phyloP scores from a whole-genome alignment of 306 rosid genomes.

The Comarum palustre region DNA sequence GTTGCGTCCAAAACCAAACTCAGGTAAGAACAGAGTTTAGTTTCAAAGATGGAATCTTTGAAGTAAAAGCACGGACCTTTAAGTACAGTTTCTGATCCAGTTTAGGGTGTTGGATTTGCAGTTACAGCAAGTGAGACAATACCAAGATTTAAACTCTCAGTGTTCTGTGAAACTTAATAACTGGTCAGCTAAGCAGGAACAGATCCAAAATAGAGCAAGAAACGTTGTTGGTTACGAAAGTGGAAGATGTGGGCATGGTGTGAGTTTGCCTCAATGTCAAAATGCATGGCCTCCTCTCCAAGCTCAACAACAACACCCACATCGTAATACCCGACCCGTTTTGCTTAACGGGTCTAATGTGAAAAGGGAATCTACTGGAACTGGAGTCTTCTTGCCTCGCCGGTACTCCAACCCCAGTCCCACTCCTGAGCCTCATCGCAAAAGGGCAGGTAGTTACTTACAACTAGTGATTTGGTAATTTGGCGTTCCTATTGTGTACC shows the following conservation, averaged over 20 bases:
- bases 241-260: conserved; percentile 30
- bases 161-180: conserved; percentile 31
- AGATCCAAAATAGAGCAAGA: conserved; percentile 39
- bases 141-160: conserved; percentile 35
- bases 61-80: background rate
- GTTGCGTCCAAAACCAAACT: conserved; percentile 14
- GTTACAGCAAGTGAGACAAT: conserved; percentile 34
- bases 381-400: conserved; percentile 91
- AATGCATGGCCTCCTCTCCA: conserved; percentile 45
- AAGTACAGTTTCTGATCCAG: background rate
- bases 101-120: background rate
- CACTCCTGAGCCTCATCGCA: conserved; percentile 42
- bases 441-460: conserved; percentile 40
- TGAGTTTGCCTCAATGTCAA: conserved; percentile 31
- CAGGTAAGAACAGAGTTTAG: conserved; percentile 6
- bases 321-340: conserved; percentile 25
- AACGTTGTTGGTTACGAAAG: conserved; percentile 20
- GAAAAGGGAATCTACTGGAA: conserved; percentile 56
- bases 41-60: background rate
- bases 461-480: background rate
- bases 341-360: conserved; percentile 34
- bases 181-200: conserved; percentile 41
- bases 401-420: conserved; percentile 37
- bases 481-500: background rate
- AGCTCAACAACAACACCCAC: conserved; percentile 27